Evolutionary conservation across 176 grass and related monocot genomes (phyloP).

Genomic region (Triticum urartu): DNA sequence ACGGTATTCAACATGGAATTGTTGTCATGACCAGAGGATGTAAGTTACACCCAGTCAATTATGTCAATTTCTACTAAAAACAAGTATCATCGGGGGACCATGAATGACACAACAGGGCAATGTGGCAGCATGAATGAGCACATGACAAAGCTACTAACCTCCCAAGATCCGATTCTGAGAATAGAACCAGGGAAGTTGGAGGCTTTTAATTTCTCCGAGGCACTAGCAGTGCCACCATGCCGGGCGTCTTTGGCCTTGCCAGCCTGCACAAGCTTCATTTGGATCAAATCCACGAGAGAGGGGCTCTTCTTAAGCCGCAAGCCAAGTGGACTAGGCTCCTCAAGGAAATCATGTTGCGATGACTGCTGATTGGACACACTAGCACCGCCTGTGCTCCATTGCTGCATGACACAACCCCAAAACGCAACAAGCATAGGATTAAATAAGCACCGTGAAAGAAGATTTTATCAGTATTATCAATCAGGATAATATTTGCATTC

Average conservation of each 20-base stretch:
- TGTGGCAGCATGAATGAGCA: neutral
- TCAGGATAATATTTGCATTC: neutral
- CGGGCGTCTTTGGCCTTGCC: conserved; percentile 31
- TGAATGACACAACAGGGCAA: neutral
- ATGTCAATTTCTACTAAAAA: neutral
- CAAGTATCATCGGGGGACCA: neutral
- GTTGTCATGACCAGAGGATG: neutral
- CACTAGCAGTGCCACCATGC: conserved; percentile 11
- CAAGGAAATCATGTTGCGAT: conserved; percentile 41
- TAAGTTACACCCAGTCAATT: neutral
- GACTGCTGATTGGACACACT: conserved; percentile 29
- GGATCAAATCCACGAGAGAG: conserved; percentile 79
- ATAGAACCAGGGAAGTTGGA: conserved; percentile 74
- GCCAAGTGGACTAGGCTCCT: conserved; percentile 73
- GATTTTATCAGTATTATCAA: neutral
- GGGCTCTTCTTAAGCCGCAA: conserved; percentile 80
- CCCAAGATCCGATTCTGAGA: conserved; percentile 70
- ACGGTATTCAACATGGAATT: neutral
- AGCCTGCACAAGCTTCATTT: conserved; percentile 71
- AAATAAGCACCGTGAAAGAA: neutral
- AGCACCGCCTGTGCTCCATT: conserved; percentile 29
- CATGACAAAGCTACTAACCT: conserved; percentile 42
- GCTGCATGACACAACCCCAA: conserved; percentile 21
- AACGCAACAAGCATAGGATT: neutral
- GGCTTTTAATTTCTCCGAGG: conserved; percentile 70